Base-by-base conservation (phyloP, 1,284 basidiomycete genomes). In the Albatrellus sp. region DNA sequence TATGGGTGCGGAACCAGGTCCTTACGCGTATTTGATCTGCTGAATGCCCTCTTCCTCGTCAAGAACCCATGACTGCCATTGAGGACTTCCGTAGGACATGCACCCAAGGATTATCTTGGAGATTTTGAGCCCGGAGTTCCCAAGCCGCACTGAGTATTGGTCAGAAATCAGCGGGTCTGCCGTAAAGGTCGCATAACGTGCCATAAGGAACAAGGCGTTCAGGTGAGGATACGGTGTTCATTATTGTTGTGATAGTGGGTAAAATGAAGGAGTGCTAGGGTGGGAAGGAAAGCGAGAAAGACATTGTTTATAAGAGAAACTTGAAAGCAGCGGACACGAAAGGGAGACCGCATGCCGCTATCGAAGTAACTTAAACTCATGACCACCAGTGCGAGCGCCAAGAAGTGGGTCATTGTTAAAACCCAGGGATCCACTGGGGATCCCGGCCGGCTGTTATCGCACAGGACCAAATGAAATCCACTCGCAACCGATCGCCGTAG, bases 21-120 rank as follows among this genome's bases (percentile, higher is more conserved):
- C 42, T 5, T 28, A 44, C 42, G 43, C 37, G 16, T 24, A 30
- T 20, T 45, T 45, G 43, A 45, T 45, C 10, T 45, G 43, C 30
- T 38, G 19, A 3, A 45, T 39, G 14, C 29, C 36, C 24, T 45
- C 43, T n/a, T 45, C 31, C n/a, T 45, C 43, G 37, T 32, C 37
- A 9, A 40, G 31, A 8, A 45, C 28, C 43, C 43, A 45, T 5
- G 36, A 14, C 10, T 31, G 31, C 43, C 43, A 45, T 29, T 45
- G 37, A 4, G 43, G 43, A 12, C 20, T 39, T 7, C 43, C 43
- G 31, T 45, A 45, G 37, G 37, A 39, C 43, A 45, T 45, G 28
- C 43, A 45, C 5, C 43, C 43, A 9, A 45, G 37, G n/a, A 45
- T 20, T 37, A 45, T 45, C 17, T 33, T 34, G 1, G 43, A 45